A percentile compares a stretch with the other conserved stretches of the same genome.
Conservation (phyloP, 176 grass and related monocot species). For the Eremochloa ophiuroides region DNA sequence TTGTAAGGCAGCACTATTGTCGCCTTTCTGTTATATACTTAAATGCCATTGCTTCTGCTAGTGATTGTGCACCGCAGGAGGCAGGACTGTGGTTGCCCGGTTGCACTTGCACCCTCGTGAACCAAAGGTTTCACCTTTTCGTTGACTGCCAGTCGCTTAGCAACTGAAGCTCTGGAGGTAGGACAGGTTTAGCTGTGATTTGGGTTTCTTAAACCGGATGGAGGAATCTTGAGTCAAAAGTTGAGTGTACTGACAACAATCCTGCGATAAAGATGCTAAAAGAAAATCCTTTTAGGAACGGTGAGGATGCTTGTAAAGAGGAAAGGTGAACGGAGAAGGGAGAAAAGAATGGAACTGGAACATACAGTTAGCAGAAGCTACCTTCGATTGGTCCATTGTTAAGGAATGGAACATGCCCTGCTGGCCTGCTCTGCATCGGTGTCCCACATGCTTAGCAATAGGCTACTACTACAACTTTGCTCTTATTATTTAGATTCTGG, state of each 20-base stretch:
- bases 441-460: slow-evolving; percentile 27
- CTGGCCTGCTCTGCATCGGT: slow-evolving; percentile 10
- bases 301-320: slow-evolving; percentile 33
- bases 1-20: background rate
- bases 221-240: slow-evolving; percentile 58
- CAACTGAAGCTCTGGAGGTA: slow-evolving; percentile 6
- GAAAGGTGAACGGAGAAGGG: background rate
- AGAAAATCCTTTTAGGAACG: background rate
- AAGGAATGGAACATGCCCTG: slow-evolving; percentile 34
- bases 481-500: background rate
- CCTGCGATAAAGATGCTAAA: slow-evolving; percentile 10
- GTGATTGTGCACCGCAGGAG: background rate
- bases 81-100: background rate
- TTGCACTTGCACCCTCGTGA: slow-evolving; percentile 30
- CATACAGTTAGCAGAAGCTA: slow-evolving; percentile 24
- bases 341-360: background rate
- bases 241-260: slow-evolving; percentile 34
- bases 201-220: slow-evolving; percentile 28
- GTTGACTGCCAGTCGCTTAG: slow-evolving; percentile 35
- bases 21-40: background rate
- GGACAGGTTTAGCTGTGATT: slow-evolving; percentile 24
- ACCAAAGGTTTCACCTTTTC: slow-evolving; percentile 11
- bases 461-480: background rate
- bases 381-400: slow-evolving; percentile 13
- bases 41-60: background rate